These are phyloP conservation scores for Meredithiella fracta DNA, from an alignment of 2,329 filamentous ascomycete species.

Conservation along the genomic window DNA sequence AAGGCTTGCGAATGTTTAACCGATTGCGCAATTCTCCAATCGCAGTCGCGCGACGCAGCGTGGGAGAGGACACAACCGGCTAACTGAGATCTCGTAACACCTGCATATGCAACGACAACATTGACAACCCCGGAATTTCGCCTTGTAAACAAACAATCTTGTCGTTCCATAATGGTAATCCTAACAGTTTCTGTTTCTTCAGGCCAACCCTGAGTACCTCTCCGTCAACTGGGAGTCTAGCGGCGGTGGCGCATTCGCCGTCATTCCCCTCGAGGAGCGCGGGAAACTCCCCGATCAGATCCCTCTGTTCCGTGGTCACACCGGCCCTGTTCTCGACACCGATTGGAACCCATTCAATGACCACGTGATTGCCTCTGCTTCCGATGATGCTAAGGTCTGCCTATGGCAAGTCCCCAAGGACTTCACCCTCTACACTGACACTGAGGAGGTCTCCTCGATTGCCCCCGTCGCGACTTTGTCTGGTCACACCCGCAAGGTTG, in stretches of 20 bases:
- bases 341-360: constrained; percentile 99
- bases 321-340: constrained; percentile 85
- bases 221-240: constrained; percentile 97
- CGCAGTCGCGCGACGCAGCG: no score
- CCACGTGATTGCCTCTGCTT: constrained; percentile 76
- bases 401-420: constrained; percentile 85
- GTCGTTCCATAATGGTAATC: not conserved
- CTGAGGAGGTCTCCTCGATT: constrained; percentile 70
- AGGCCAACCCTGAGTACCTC: constrained; percentile 92
- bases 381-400: constrained; percentile 93
- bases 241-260: constrained; percentile 90
- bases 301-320: constrained; percentile 90
- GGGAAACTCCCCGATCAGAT: constrained; percentile 86
- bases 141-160: not conserved
- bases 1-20: not conserved
- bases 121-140: not conserved
- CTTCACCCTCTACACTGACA: constrained; percentile 72
- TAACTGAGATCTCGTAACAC: no score
- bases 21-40: not conserved
- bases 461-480: constrained; percentile 63
- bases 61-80: no score
- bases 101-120: no score
- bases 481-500: constrained; percentile 91
- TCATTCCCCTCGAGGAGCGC: constrained; percentile 77
- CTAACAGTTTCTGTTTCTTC: not conserved